These are phyloP conservation scores for Nemania diffusa DNA, from an alignment of 2,329 filamentous ascomycete species.

Conservation along the genomic window DNA sequence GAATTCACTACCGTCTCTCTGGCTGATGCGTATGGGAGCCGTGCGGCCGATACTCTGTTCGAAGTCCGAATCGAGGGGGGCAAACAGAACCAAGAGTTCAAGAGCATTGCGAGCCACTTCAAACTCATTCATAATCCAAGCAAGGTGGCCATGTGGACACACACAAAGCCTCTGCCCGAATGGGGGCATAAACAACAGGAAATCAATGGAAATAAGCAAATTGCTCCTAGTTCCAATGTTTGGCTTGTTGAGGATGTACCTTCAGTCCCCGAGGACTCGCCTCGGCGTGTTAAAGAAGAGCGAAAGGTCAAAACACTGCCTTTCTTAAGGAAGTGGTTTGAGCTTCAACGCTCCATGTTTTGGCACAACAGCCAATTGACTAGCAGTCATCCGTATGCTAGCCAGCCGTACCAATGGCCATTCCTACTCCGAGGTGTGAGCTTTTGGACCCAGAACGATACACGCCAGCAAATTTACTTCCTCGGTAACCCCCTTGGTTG, in stretches of 20 bases:
- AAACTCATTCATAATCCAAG: constrained; percentile 94
- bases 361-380: constrained; percentile 99
- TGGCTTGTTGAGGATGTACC: constrained; percentile 94
- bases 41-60: constrained; percentile 90
- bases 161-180: constrained; percentile 92
- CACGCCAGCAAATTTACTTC: constrained; percentile 97
- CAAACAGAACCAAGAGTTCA: constrained; percentile 85
- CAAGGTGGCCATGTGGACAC: constrained; percentile 99
- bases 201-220: constrained; percentile 99
- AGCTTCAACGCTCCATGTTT: constrained; percentile 98
- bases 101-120: constrained; percentile 91
- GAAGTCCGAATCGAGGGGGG: constrained; percentile 90
- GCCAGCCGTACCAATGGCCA: constrained; percentile 95
- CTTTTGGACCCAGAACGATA: constrained; percentile 98
- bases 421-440: constrained; percentile 97
- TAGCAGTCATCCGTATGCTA: constrained; percentile 95
- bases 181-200: constrained; percentile 98
- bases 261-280: constrained; percentile 76
- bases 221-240: constrained; percentile 87
- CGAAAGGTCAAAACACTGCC: constrained; percentile 84
- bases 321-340: constrained; percentile 94
- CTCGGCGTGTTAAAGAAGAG: constrained; percentile 78
- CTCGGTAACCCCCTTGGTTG: constrained; percentile 95
- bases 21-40: constrained; percentile 77
- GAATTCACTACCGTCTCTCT: constrained; percentile 88